Conservation (phyloP, 345 rosid genomes). For the Eucalyptus grandis region DNA sequence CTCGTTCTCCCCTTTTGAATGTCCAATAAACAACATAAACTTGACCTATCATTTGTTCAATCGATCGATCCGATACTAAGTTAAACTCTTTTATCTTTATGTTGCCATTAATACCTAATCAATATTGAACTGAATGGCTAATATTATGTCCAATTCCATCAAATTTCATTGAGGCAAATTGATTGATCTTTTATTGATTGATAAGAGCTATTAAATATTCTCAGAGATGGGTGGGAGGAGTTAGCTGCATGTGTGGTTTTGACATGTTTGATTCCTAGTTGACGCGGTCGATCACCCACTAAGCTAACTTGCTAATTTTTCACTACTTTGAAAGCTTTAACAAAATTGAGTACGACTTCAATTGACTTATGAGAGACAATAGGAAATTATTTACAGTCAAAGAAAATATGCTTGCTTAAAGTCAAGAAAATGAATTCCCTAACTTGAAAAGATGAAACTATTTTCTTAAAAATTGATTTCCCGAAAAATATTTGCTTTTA, state of each 20-base stretch:
- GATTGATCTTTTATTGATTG: background rate
- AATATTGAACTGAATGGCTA: background rate
- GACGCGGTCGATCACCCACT: background rate
- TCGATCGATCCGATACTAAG: background rate
- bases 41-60: background rate
- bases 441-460: background rate
- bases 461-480: background rate
- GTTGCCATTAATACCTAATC: background rate
- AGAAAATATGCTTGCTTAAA: background rate
- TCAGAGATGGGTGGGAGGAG: background rate
- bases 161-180: background rate
- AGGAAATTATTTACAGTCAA: background rate
- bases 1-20: background rate
- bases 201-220: background rate
- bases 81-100: background rate
- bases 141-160: background rate
- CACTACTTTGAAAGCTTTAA: background rate
- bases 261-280: background rate
- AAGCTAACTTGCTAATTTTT: background rate
- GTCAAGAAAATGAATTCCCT: background rate
- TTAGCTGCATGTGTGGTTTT: background rate
- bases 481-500: background rate
- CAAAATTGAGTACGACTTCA: background rate
- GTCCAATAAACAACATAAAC: background rate
- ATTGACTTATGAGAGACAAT: background rate